These are phyloP conservation scores for Citrullus mucosospermus DNA, from an alignment of 306 rosid genomes.

Conservation along the genomic window DNA sequence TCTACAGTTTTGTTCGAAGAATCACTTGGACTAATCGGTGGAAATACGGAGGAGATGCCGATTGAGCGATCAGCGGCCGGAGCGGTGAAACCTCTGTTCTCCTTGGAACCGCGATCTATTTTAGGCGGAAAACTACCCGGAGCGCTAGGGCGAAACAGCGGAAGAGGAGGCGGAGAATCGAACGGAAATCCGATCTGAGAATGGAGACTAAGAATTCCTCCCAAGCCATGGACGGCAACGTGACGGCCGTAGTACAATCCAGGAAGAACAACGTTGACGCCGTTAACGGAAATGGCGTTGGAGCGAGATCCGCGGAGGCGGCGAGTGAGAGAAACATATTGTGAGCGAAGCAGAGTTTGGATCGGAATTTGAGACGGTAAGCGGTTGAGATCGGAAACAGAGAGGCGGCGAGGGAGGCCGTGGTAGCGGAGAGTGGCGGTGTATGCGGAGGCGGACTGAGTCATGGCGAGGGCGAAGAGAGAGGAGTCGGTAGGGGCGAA, in stretches of 20 bases:
- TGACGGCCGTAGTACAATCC: conserved; percentile 13
- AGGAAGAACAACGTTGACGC: conserved; percentile 21
- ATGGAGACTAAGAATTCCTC: conserved; percentile 9
- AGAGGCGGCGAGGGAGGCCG: conserved; percentile 45
- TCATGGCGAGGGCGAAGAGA: conserved; percentile 49
- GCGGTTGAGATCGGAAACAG: conserved; percentile 28
- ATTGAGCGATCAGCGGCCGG: not conserved
- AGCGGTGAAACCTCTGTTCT: not conserved
- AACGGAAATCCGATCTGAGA: not conserved
- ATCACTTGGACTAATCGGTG: not conserved
- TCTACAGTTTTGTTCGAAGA: too few relatives aligned
- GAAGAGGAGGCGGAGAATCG: not conserved
- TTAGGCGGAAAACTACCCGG: not conserved
- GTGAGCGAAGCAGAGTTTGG: conserved; percentile 34
- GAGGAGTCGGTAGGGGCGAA: conserved; percentile 59
- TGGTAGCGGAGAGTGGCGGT: conserved; percentile 44
- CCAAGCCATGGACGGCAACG: conserved; percentile 21
- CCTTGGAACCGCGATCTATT: too few relatives aligned
- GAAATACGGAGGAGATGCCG: not conserved
- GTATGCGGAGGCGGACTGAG: conserved; percentile 36
- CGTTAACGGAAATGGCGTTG: conserved; percentile 14
- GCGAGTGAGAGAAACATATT: conserved; percentile 14
- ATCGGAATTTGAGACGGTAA: conserved; percentile 19
- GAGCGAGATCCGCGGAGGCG: not conserved
- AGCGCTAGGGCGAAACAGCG: not conserved